Base-by-base conservation (phyloP, 768 basidiomycete genomes). In the Cystofilobasidium macerans region DNA sequence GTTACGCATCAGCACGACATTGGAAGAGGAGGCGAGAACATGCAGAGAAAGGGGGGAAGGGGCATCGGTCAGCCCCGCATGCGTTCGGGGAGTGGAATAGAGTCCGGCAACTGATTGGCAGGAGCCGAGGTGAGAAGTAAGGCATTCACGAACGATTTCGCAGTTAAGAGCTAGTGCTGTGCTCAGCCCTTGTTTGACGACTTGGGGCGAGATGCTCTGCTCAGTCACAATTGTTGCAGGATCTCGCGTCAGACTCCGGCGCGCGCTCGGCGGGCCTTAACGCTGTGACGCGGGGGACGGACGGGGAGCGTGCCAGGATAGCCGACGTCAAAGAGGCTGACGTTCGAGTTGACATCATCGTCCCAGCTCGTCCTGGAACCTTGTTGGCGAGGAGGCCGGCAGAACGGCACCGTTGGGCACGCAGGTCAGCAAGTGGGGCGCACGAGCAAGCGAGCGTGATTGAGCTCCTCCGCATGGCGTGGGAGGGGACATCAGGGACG, bases 281-380 rank as follows among this genome's bases (percentile, higher is more conserved):
- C 13, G 42, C 42, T 12, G n/a, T n/a, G 22, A 20, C 12, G 18
- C 16, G 57, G 33, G 13, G 4, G 7, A 78, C 85, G 73, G 67
- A 94, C 91, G 35, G 94, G 94, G 38, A 98, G 77, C 6, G 91
- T 89, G 57, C 95, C 94, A 12, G 94, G 94, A 71, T 92, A 86
- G 0, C 91, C 89, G 2, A 92, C 89, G 71, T 98, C 94, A 69
- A 87, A 87, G 0, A 80, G 74, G 1, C 85, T 83, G 24, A 92
- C 86, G 69, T 82, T 81, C 1, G 81, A 84, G 73, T 97, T 98
- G 0, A 87, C 84, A 0, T 73, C 67, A 38, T 84, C 82, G 20
- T 82, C 79, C 58, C 79, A 79, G 22, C 78, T 76, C 0, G 80
- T 80, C 61, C 67, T 71, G 2, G 81, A 71, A 35, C 75, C 82